Evolutionary conservation across 805 yeast genomes (phyloP), one percentile per base, ranked within the genome.

Genomic region (Metschnikowia picachoensis): DNA sequence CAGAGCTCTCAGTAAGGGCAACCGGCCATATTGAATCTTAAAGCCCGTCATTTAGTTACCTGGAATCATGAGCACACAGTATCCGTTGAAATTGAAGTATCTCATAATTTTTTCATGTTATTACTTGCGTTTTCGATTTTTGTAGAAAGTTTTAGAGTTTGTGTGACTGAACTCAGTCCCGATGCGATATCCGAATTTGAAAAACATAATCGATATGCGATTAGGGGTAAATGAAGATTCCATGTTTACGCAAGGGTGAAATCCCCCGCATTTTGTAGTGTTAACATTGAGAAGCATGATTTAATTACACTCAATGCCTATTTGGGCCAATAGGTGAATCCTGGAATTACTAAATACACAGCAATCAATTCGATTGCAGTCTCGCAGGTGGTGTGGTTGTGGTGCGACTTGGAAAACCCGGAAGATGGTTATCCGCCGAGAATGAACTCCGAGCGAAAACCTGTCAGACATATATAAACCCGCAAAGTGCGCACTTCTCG

Each of bases 381-480:
- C 32, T 30, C n/a, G 32, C 12, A 12, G 39, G 39, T 30, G 34
- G 31, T 28, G 45, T 42, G 31, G 36, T 36, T 35, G 36, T 43
- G 46, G 46, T 32, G 46, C 46, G 46, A 37, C 46, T 29, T 28
- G 8, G 11, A 43, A 37, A 35, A 20, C 40, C 33, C 47, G 47
- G 47, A 44, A 43, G 47, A 44, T 35, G 43, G 47, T 35, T 39
- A 39, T 44, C 47, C 47, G 47, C 47, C 47, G 40, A 35, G 25
- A 27, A 29, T 30, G 35, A 39, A 39, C 40, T 44, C 47, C 43
- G 47, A 44, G 43, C 36, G 40, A 37, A 37, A 15, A 30, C 37
- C 30, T 27, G 33, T 33, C 37, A 14, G 33, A 33, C 35, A 17
- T 39, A 44, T 44, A 44, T 37, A 44, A 44, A 39, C 37, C 39